Percentiles rank a stretch among this genome's conserved stretches.
Evolutionary conservation across 139 green algal species (phyloP).

Genomic region (Volvox reticuliferus): DNA sequence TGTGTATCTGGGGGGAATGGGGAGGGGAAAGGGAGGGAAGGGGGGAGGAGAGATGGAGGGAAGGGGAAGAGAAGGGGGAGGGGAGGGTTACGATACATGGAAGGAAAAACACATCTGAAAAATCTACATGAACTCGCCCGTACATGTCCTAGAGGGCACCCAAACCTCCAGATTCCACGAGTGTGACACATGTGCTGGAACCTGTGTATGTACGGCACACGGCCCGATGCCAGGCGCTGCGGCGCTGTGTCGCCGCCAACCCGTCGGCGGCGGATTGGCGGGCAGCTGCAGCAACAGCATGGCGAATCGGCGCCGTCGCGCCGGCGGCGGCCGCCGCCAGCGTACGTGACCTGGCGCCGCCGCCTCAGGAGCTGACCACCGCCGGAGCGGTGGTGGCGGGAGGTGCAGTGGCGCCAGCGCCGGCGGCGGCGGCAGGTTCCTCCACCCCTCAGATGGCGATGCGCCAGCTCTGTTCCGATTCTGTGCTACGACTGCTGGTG

Average conservation of each 20-base stretch:
- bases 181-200: no score
- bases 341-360: background rate
- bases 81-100: no score
- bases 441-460: background rate
- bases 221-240: background rate
- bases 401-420: background rate
- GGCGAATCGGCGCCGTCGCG: background rate
- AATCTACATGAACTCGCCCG: no score
- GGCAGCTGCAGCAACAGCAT: background rate
- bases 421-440: background rate
- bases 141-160: no score
- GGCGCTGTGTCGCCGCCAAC: background rate
- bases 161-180: no score
- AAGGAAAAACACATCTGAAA: no score
- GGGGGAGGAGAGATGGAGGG: no score
- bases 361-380: background rate
- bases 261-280: background rate
- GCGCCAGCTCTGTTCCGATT: background rate
- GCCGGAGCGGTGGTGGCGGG: background rate
- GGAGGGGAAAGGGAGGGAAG: no score
- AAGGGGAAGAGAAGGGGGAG: no score
- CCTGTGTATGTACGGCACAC: background rate
- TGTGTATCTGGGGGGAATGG: no score
- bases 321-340: constrained; percentile 18
- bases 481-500: constrained; percentile 21